Conservation (phyloP, 345 rosid genomes). For the thale cress (Arabidopsis thaliana) region DNA sequence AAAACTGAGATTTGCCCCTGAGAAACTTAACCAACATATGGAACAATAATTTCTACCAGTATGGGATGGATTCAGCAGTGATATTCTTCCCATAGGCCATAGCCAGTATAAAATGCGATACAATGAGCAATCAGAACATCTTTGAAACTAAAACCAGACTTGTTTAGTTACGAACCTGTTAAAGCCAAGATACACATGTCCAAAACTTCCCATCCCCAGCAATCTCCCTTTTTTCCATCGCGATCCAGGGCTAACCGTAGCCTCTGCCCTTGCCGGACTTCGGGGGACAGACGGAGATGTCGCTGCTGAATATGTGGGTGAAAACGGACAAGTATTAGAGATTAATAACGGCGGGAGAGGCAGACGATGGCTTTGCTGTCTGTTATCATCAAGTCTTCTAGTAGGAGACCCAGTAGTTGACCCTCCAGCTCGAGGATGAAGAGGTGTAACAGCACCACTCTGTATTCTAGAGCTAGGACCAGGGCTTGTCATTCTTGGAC, state of each 20-base stretch:
- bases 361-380: conserved; percentile 82
- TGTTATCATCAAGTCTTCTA: conserved; percentile 78
- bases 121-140: conserved; percentile 7
- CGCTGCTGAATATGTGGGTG: conserved; percentile 85
- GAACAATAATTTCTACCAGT: conserved; percentile 18
- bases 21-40: conserved; percentile 11
- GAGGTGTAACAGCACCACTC: conserved; percentile 98
- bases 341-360: conserved; percentile 88
- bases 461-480: conserved; percentile 98
- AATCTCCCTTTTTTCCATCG: conserved; percentile 71
- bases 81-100: background rate
- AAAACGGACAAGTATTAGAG: conserved; percentile 76
- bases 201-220: conserved; percentile 71
- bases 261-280: conserved; percentile 92
- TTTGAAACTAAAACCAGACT: background rate
- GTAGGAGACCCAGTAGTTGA: conserved; percentile 67
- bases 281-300: conserved; percentile 95
- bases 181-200: conserved; percentile 74
- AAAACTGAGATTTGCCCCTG: conserved; percentile 21
- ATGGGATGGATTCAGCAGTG: background rate
- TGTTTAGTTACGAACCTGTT: conserved; percentile 55
- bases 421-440: conserved; percentile 92
- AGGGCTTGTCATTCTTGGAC: conserved; percentile 97
- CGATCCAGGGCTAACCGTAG: conserved; percentile 68
- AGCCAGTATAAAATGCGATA: background rate